Evolutionary conservation across 495 filamentous ascomycete species (phyloP), one percentile per base, ranked within the genome.

Genomic region (Talaromyces proteolyticus): DNA sequence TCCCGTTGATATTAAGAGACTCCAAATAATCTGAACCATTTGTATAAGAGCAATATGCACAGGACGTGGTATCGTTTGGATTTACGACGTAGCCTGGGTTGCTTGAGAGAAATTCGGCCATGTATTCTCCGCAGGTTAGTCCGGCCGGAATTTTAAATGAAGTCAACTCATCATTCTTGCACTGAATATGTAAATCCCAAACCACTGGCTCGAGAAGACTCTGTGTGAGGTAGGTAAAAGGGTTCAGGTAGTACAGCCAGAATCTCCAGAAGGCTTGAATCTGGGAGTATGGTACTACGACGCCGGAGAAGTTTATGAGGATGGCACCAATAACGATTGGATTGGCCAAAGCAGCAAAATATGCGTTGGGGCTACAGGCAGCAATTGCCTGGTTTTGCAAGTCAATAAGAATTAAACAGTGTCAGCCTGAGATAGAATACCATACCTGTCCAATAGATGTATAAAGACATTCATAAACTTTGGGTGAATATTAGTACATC

Each of bases 41-140:
- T 1, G 60, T 58, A 26, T 70, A 71, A 26, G 76, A 53, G 65
- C 89, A 93, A 66, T 78, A 91, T 2, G 60, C 53, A 64, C 88
- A 94, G 25, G 72, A 57, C 0, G 51, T 49, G 0, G 76, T 86
- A 3, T 73, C 69, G 22, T 69, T 68, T 3, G 71, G 59, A 55
- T 86, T 71, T 18, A 70, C 53, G 12, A 91, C 67, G 47, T 84
- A 85, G 1, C 86, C 86, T 1, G 80, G 68, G 0, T 67, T 62
- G 0, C 53, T 51, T 0, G 54, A 43, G 1, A 80, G 74, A 53
- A 85, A 89, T 7, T 68, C 44, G 12, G 57, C 51, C 64, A 89
- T 64, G 56, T 90, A 94, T 52, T 81, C 73, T n/a, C 81, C 86
- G 55, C 88, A 92, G 0, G 72, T 82, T 55, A 10, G 29, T 2